phyloP scores from a whole-genome alignment of 352 stramenopile genomes.

The Pythium pyrilobum region DNA sequence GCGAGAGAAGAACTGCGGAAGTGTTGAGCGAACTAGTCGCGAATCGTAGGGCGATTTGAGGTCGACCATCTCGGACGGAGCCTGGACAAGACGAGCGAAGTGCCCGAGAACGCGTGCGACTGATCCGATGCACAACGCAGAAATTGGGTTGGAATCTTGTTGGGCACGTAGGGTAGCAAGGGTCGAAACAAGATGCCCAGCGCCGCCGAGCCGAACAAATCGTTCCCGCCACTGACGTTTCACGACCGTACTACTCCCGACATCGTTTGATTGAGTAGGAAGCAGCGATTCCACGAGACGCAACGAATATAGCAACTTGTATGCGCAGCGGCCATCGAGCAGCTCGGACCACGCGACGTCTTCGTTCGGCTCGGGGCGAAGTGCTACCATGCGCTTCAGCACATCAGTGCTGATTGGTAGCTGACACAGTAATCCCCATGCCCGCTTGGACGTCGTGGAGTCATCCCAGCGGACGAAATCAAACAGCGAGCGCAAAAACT shows the following conservation, averaged over 20 bases:
- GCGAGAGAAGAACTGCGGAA: conserved; percentile 3
- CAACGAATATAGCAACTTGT: conserved; percentile 62
- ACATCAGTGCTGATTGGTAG: conserved; percentile 65
- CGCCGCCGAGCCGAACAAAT: conserved; percentile 63
- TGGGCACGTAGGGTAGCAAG: conserved; percentile 27
- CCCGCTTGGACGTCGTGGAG: conserved; percentile 39
- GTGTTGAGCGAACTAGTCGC: conserved; percentile 4
- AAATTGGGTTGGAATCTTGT: not conserved
- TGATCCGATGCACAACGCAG: conserved; percentile 41
- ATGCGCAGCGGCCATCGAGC: conserved; percentile 37
- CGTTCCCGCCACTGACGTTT: conserved; percentile 72
- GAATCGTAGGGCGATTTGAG: conserved; percentile 7
- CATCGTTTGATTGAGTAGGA: conserved; percentile 17
- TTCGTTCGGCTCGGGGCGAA: conserved; percentile 23
- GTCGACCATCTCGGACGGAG: not conserved
- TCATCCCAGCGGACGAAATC: conserved; percentile 49
- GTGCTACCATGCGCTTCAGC: conserved; percentile 57
- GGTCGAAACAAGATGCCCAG: conserved; percentile 27
- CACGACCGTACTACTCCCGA: conserved; percentile 8
- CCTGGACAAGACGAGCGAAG: conserved; percentile 12
- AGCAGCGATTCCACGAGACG: conserved; percentile 65
- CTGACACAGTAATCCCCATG: conserved; percentile 68
- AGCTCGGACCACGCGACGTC: conserved; percentile 35
- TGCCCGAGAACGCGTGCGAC: conserved; percentile 26
- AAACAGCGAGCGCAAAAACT: conserved; percentile 55